Evolutionary conservation across 2,329 filamentous ascomycete genomes (phyloP), one percentile per base, ranked within the genome.

Genomic region (Aspergillus texensis): DNA sequence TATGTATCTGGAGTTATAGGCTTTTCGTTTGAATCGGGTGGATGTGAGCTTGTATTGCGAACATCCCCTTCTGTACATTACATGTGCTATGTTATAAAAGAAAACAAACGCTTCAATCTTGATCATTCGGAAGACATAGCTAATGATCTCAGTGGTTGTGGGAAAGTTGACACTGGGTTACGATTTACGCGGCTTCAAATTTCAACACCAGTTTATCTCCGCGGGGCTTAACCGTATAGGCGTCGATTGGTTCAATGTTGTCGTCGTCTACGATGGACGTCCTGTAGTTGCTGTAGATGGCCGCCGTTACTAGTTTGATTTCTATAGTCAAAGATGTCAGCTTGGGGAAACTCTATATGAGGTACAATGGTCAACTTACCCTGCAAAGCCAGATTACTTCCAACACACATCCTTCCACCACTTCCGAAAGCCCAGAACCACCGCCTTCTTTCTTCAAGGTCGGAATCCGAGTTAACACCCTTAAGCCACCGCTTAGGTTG

Each of bases 281-380:
- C 6, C 75, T 83, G 72, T 86, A 91, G 61, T 89, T 91, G 3
- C 86, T 85, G 75, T 93, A 94, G 6, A 95, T 85, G 1, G 86
- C 85, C 0, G 90, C 89, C 36, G 90, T 78, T 6, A 89, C 85
- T 52, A 90, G 81, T 76, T 93, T 93, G 80, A 93, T 91, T 67
- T 91, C 90, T 90, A 69, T 89, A 69, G 58, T 55, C 6, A 32
- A 0, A 50, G 69, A 45, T 70, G 62, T 36, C 12, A 46, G 43
- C n/a, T 52, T 50, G 26, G n/a, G 24, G 4, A n/a, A 24, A 34
- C 11, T 24, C 1, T 21, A 14, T 32, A 32, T 52, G 10, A 26
- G 26, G 16, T 9, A 28, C 32, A 19, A 19, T 30, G n/a, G 34
- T 5, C 39, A 59, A 36, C 60, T 34, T 73, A 82, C 80, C 79